Evolutionary conservation across 495 filamentous ascomycete genomes (phyloP), one percentile per base, ranked within the genome.

Genomic region (Aspergillus asperescens): DNA sequence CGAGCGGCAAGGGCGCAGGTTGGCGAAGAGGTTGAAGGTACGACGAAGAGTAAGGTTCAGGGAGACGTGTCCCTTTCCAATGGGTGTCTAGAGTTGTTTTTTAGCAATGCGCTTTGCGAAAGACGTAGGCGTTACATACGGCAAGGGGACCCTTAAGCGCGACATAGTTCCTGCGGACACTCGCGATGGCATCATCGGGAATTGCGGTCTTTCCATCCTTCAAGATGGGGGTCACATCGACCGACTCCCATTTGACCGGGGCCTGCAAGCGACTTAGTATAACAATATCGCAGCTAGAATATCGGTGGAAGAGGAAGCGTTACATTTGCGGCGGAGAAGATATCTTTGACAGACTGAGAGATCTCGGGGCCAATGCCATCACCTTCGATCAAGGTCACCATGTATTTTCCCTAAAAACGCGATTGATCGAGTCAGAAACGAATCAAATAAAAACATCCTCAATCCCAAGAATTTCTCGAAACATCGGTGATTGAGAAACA

Each of bases 21-120:
- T 98, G 74, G 93, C 93, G 72, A 98, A 98, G 64, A 98, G 90
- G 80, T 97, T 97, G 82, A 98, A 98, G 48, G 93, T 97, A 61
- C 93, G 86, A 60, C 93, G 90, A 64, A 98, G 89, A 56, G 93
- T 98, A 51, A 98, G 79, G 81, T 98, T 98, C 59, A 98, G 88
- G 45, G 93, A 98, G 66, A 98, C 94, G 73, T 98, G 93, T 63
- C 93, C 93, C 78, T 97, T 97, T 62, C 93, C 93, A 65, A 98
- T 85, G 49, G 93, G 93, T 18, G 94, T 98, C 90, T 95, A 59
- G 54, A 42, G 60, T 25, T 52, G 15, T 43, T 22, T 43, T 22
- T 67, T 58, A 67, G 66, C 57, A 61, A 48, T 20, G 39, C 47
- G 25, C 29, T 13, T 50, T 15, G 24, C 46, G 31, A 31, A 19